phyloP scores from a whole-genome alignment of 768 basidiomycete species.

The Phlebiopsis gigantea region DNA sequence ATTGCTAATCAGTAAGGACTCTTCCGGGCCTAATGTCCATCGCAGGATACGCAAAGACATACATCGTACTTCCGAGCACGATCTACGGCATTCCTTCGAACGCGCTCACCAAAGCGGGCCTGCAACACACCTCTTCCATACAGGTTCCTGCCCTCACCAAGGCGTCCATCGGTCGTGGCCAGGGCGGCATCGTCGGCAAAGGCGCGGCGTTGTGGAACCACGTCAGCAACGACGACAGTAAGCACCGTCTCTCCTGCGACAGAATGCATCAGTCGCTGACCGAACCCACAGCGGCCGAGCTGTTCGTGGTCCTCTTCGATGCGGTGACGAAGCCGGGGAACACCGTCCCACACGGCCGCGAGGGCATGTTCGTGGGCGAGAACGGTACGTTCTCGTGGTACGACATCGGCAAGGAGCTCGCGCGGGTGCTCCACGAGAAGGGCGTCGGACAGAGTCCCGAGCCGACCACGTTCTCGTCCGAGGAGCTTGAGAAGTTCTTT shows the following conservation, averaged over 20 bases:
- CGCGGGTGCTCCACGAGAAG: slow-evolving; percentile 24
- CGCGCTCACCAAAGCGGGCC: slow-evolving; percentile 40
- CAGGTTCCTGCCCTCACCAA: slow-evolving; percentile 45
- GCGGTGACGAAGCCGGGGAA: slow-evolving; percentile 15
- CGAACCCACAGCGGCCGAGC: slow-evolving; percentile 13
- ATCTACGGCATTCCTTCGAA: slow-evolving; percentile 53
- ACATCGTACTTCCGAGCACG: slow-evolving; percentile 48
- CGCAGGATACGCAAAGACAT: slow-evolving; percentile 45
- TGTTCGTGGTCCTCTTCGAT: slow-evolving; percentile 37
- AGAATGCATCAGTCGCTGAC: background rate
- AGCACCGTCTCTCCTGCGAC: slow-evolving; percentile 8
- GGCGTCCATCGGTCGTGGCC: slow-evolving; percentile 38
- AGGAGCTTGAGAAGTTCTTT: slow-evolving; percentile 38
- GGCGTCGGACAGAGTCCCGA: slow-evolving; percentile 25
- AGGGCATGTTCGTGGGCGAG: slow-evolving; percentile 28
- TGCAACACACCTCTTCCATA: slow-evolving; percentile 46
- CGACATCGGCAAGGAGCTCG: slow-evolving; percentile 30
- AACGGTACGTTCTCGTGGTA: slow-evolving; percentile 24
- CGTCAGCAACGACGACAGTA: slow-evolving; percentile 52
- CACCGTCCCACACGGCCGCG: slow-evolving; percentile 24
- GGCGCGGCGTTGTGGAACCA: slow-evolving; percentile 58
- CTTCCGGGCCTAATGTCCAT: no score
- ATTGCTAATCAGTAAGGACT: no score
- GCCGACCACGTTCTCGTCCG: slow-evolving; percentile 38
- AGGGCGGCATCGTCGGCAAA: slow-evolving; percentile 48